These are phyloP conservation scores for Elsinoe ampelina DNA, from an alignment of 2,329 filamentous ascomycete genomes.

Conservation along the genomic window DNA sequence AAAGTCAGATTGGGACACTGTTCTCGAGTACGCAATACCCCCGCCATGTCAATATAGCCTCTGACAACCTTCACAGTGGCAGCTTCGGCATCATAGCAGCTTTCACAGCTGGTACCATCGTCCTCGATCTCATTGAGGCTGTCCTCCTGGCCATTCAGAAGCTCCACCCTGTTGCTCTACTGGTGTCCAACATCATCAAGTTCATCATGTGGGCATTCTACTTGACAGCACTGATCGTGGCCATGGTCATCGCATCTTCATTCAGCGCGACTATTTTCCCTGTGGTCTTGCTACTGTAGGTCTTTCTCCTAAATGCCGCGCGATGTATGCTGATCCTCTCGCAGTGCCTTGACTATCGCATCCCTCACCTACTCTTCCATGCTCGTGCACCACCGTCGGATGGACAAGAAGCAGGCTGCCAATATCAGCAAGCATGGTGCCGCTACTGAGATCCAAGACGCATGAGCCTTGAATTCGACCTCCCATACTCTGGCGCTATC, in stretches of 20 bases:
- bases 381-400: background rate
- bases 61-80: background rate
- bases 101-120: constrained; percentile 17
- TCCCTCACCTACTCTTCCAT: background rate
- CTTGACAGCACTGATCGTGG: constrained; percentile 17
- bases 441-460: too few species aligned
- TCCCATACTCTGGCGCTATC: too few species aligned
- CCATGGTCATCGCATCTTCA: background rate
- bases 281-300: background rate
- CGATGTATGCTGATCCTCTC: background rate
- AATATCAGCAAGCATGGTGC: background rate
- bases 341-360: background rate
- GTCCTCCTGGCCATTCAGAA: constrained; percentile 19
- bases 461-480: too few species aligned
- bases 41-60: background rate
- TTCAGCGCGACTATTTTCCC: background rate
- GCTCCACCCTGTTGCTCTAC: constrained; percentile 19
- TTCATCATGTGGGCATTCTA: constrained; percentile 20
- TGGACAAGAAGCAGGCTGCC: background rate
- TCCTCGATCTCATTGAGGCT: constrained; percentile 23
- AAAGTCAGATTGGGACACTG: background rate
- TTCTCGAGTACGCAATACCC: background rate
- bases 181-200: constrained; percentile 22
- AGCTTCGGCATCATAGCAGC: background rate
- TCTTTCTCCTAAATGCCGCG: background rate